phyloP scores from a whole-genome alignment of 2,329 filamentous ascomycete species.

The Paraphoma sp. region DNA sequence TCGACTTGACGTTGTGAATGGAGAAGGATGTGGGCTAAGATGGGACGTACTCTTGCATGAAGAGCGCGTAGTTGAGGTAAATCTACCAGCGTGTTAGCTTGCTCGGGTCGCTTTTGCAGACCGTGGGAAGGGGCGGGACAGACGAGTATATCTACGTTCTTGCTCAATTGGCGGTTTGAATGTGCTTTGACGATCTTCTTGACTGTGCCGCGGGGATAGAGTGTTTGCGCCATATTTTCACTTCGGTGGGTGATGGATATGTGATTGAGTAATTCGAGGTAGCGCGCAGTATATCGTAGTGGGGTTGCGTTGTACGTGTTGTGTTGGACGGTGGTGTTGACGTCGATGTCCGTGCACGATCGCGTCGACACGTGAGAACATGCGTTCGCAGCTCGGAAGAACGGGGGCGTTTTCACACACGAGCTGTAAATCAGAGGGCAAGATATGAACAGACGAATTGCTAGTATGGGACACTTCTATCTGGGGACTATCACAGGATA shows the following conservation, averaged over 20 bases:
- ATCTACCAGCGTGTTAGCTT: conserved; percentile 65
- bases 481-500: conserved; percentile 50
- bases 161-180: conserved; percentile 78
- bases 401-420: not conserved
- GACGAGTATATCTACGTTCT: conserved; percentile 86
- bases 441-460: conserved; percentile 37
- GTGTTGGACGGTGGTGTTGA: conserved; percentile 2
- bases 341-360: conserved; percentile 18
- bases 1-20: no score
- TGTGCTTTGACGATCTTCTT: conserved; percentile 93
- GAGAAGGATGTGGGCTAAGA: not conserved
- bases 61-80: conserved; percentile 83
- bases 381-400: conserved; percentile 2
- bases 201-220: conserved; percentile 83
- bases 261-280: not conserved
- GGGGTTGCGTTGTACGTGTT: conserved; percentile 3
- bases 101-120: no score
- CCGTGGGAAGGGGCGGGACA: conserved; percentile 24
- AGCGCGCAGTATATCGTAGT: no score
- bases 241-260: conserved; percentile 50
- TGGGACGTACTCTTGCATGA: conserved; percentile 68
- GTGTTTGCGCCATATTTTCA: conserved; percentile 64
- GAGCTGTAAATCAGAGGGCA: not conserved
- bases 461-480: conserved; percentile 48
- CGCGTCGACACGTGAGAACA: conserved; percentile 30